Evolutionary conservation across 352 stramenopile species (phyloP).

Genomic region (Phytophthora hybrid): DNA sequence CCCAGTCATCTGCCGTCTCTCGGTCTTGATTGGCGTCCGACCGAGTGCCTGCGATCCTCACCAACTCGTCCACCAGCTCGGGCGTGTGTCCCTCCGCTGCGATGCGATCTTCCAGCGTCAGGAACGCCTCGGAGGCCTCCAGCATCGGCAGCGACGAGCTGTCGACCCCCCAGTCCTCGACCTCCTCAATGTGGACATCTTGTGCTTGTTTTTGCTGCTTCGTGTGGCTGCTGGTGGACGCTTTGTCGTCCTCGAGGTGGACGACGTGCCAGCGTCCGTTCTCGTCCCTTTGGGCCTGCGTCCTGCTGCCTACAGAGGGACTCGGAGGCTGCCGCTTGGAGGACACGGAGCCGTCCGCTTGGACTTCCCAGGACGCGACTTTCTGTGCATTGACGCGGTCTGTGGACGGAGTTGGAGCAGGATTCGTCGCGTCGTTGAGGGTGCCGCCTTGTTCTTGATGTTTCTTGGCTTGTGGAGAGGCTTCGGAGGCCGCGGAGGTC

Average conservation of each 20-base stretch:
- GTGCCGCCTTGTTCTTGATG: constrained; percentile 6
- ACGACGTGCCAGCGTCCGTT: constrained; percentile 26
- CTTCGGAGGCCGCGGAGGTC: constrained; percentile 2
- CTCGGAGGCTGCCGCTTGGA: constrained; percentile 9
- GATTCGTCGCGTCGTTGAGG: constrained; percentile 1
- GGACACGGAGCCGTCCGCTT: constrained; percentile 32
- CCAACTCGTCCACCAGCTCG: constrained; percentile 49
- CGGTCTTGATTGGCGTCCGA: constrained; percentile 4
- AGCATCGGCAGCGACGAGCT: constrained; percentile 17
- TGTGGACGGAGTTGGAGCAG: constrained; percentile 12
- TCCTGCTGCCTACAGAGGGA: constrained; percentile 11
- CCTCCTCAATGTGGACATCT: constrained; percentile 1
- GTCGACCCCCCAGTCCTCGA: constrained; percentile 19
- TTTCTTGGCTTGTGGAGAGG: constrained; percentile 20
- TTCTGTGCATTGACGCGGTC: background rate
- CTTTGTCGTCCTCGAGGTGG: constrained; percentile 1
- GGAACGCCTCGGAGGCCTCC: constrained; percentile 57
- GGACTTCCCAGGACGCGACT: constrained; percentile 31
- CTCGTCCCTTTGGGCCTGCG: constrained; percentile 18
- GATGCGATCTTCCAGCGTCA: constrained; percentile 63
- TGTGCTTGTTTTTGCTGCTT: background rate
- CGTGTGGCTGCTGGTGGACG: background rate
- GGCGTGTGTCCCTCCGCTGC: constrained; percentile 49
- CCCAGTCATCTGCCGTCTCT: constrained; percentile 49
- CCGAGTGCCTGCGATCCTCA: constrained; percentile 27